Conservation (phyloP, 2,329 filamentous ascomycete genomes). For the Colletotrichum orchidophilum region DNA sequence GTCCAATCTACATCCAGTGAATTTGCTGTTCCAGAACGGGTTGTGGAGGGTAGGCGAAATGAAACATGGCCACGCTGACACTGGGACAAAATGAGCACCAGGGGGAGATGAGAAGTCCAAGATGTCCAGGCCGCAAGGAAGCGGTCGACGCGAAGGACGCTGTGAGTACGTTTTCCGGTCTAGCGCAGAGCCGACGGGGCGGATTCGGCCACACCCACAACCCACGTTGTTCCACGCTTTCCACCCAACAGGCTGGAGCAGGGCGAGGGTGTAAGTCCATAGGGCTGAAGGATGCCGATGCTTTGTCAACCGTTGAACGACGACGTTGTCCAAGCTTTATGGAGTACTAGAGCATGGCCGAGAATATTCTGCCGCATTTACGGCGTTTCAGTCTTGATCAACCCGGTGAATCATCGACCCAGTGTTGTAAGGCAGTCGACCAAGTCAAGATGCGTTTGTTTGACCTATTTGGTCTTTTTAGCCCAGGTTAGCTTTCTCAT, state of each 20-base stretch:
- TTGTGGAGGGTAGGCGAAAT: neutral
- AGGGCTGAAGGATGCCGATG: slow-evolving; percentile 31
- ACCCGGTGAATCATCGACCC: neutral
- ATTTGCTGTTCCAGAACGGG: neutral
- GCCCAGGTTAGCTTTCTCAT: neutral
- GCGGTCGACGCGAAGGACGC: slow-evolving; percentile 4
- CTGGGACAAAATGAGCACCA: neutral
- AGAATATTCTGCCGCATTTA: neutral
- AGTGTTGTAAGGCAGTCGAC: neutral
- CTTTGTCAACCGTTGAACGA: slow-evolving; percentile 11
- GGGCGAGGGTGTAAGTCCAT: neutral
- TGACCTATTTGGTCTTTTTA: neutral
- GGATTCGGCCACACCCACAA: slow-evolving; percentile 14
- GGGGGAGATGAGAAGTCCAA: neutral
- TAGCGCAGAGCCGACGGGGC: slow-evolving; percentile 24
- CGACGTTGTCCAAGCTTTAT: slow-evolving; percentile 11
- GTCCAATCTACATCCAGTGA: slow-evolving; percentile 15
- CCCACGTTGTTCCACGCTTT: slow-evolving; percentile 12
- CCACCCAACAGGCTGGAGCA: slow-evolving; percentile 8
- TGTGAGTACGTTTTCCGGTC: slow-evolving; percentile 5
- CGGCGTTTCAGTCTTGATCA: neutral
- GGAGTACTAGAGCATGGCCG: neutral
- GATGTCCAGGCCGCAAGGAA: slow-evolving; percentile 19
- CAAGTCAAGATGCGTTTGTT: neutral
- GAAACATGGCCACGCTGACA: slow-evolving; percentile 19